Evolutionary conservation across 495 filamentous ascomycete genomes (phyloP), one percentile per base, ranked within the genome.

Genomic region (Ramalina peruviana): DNA sequence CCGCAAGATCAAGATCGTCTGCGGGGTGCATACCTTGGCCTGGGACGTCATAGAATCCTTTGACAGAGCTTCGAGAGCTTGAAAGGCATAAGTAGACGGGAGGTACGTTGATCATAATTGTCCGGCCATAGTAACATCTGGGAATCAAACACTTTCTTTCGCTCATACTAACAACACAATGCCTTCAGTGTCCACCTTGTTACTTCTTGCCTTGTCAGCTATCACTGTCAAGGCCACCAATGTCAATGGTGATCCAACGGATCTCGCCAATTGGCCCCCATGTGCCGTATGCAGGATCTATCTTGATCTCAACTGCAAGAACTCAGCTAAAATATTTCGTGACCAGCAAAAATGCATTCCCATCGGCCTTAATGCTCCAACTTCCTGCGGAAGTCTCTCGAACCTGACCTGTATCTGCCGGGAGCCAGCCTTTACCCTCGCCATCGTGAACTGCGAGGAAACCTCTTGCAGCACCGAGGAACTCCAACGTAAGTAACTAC

Each of bases 201-300:
- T 33, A 7, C 40, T 51, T 10, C 3, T 51, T 5, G 40, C 21
- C n/a, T 25, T 42, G 10, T 23, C 36, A 42, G 17, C 15, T 13
- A 26, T 36, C 20, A 25, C 20, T 25, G 37, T 43, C 41, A 19
- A 20, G 16, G 40, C 39, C 17, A 53, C 44, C 4, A 53, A 40
- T 26, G 48, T 36, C 9, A 30, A 38, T 5, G 38, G 37, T 21
- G 51, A 53, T 33, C 51, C 51, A 1, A 53, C 51, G 10, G 38
- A 53, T 10, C 19, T 53, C 11, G 36, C 51, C 13, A 48, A 53
- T 26, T 53, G 44, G 51, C 51, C 51, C 1, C 36, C n/a, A 36
- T 53, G 51, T 38, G 51, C 51, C 17, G 27, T 33, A 33, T 33
- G 27, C 27, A 33, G 27, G 27, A 33, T 42, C 9, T 6, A 42